Conservation (phyloP, 257 asterid genomes). For the Solanum ossicruentum region DNA sequence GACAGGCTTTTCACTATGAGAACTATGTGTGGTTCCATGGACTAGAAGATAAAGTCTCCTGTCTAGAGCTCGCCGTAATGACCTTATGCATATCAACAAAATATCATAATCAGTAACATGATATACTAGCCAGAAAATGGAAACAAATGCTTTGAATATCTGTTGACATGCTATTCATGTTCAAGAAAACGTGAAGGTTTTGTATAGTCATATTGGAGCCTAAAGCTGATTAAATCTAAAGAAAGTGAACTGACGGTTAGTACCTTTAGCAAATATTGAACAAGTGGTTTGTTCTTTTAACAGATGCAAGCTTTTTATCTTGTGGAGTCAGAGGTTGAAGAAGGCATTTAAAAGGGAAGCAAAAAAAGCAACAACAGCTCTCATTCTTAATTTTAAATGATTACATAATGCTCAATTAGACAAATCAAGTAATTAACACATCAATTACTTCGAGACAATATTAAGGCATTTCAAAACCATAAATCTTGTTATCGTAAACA, state of each 20-base stretch:
- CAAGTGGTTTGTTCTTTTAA: too few relatives aligned
- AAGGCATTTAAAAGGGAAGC: background rate
- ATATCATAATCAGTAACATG: background rate
- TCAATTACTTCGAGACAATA: background rate
- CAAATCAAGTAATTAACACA: background rate
- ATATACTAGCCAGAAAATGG: background rate
- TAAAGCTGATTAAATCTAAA: background rate
- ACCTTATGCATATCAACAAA: conserved; percentile 32
- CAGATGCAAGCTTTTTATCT: background rate
- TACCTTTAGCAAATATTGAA: background rate
- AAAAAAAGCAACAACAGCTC: background rate
- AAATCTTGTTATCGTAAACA: background rate
- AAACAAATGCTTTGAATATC: background rate
- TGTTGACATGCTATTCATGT: background rate
- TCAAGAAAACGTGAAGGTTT: background rate
- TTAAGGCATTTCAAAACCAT: background rate
- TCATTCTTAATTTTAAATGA: background rate
- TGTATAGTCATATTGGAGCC: background rate
- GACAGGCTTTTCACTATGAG: conserved; percentile 37
- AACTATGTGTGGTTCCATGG: conserved; percentile 38
- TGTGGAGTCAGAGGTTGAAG: background rate
- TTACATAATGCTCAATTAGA: background rate
- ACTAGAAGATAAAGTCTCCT: conserved; percentile 83
- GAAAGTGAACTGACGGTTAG: background rate
- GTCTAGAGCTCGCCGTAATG: conserved; percentile 85